These are phyloP conservation scores for Eragrostis tef DNA, from an alignment of 202 grass and related monocot genomes.

Conservation along the genomic window DNA sequence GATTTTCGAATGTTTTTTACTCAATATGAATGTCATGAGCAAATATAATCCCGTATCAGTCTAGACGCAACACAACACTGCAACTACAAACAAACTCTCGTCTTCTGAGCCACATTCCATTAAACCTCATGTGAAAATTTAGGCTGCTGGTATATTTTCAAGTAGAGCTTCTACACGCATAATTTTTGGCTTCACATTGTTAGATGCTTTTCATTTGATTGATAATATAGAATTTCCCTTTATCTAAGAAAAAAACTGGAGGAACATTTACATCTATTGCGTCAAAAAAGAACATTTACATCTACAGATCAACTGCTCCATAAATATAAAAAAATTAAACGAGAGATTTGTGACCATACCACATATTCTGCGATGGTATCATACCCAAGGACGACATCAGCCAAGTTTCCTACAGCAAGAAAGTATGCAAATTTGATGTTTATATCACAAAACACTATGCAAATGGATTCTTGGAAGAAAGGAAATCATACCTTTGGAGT, in stretches of 20 bases:
- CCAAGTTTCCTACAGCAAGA: slow-evolving; percentile 57
- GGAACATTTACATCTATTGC: neutral
- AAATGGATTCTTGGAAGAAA: slow-evolving; percentile 18
- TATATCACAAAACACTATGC: neutral
- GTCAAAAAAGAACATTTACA: neutral
- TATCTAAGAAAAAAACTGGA: too few species aligned
- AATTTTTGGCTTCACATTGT: too few species aligned
- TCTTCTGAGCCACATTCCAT: neutral
- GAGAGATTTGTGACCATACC: slow-evolving; percentile 45
- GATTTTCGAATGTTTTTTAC: neutral
- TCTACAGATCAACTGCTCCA: neutral
- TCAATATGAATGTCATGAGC: too few species aligned
- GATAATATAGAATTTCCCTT: too few species aligned
- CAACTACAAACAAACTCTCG: neutral
- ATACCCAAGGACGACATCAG: slow-evolving; percentile 76
- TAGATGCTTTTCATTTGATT: too few species aligned
- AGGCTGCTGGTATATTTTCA: neutral
- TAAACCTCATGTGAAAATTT: neutral
- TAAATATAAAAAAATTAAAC: neutral
- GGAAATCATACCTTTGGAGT: slow-evolving; percentile 56
- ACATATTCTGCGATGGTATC: slow-evolving; percentile 62
- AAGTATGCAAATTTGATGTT: neutral
- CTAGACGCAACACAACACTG: too few species aligned
- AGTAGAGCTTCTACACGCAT: too few species aligned
- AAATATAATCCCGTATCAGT: too few species aligned